These are phyloP conservation scores for Suillus clintonianus DNA, from an alignment of 768 basidiomycete genomes.

Conservation along the genomic window DNA sequence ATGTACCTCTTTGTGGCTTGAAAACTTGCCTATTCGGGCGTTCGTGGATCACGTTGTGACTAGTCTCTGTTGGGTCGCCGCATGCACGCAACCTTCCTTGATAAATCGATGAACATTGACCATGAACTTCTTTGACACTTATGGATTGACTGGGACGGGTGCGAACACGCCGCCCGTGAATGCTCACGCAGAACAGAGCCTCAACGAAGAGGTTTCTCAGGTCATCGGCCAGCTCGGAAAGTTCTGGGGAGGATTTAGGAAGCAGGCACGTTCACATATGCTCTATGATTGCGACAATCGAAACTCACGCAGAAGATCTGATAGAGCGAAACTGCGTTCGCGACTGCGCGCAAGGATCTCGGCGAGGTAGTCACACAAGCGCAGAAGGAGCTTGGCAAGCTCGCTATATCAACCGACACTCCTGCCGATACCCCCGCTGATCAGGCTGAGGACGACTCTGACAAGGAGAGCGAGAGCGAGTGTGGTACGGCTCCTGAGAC, in stretches of 20 bases:
- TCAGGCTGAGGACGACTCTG: constrained; percentile 10
- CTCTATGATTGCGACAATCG: background rate
- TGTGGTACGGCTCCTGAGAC: constrained; percentile 29
- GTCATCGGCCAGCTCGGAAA: constrained; percentile 85
- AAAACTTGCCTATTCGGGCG: constrained; percentile 7
- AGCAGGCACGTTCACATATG: constrained; percentile 61
- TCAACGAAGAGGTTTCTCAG: constrained; percentile 88
- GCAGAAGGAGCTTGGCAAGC: constrained; percentile 71
- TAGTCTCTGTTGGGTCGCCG: background rate
- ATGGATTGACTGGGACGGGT: constrained; percentile 51
- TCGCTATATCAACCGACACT: constrained; percentile 41
- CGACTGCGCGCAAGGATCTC: constrained; percentile 73
- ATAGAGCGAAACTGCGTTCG: constrained; percentile 70
- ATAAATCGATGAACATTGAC: constrained; percentile 5
- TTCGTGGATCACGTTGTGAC: background rate
- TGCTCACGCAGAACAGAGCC: constrained; percentile 47
- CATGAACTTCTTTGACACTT: constrained; percentile 79
- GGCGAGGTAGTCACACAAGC: constrained; percentile 75
- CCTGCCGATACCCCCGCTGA: constrained; percentile 12
- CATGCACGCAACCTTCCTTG: background rate
- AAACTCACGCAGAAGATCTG: constrained; percentile 8
- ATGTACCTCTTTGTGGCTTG: background rate
- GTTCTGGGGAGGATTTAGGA: constrained; percentile 91
- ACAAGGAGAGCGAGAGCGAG: constrained; percentile 21
- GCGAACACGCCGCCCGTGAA: constrained; percentile 47